phyloP scores from a whole-genome alignment of 1,284 basidiomycete species.

The Microbotryum intermedium region DNA sequence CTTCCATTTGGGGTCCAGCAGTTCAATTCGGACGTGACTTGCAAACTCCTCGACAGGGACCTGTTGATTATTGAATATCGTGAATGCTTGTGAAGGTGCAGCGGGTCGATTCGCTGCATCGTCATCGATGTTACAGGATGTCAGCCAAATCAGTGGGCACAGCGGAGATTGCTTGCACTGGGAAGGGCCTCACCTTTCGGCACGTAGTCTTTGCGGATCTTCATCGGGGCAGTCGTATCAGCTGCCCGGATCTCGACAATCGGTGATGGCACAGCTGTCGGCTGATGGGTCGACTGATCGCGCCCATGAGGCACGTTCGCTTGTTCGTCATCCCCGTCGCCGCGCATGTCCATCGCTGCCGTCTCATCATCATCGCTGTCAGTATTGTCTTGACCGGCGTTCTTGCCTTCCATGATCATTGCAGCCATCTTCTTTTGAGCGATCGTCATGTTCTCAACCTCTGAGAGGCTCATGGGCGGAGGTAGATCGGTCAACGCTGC shows the following conservation, averaged over 20 bases:
- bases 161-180: too few relatives aligned
- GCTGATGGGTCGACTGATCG: constrained; percentile 56
- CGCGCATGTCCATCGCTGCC: constrained; percentile 55
- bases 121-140: neutral
- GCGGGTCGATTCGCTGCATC: constrained; percentile 7
- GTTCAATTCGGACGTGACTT: constrained; percentile 96
- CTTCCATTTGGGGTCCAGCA: constrained; percentile 96
- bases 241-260: constrained; percentile 28
- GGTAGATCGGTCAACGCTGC: constrained; percentile 70
- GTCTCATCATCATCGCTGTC: constrained; percentile 64
- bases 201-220: constrained; percentile 94
- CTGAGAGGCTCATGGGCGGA: constrained; percentile 85
- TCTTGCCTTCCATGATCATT: constrained; percentile 87
- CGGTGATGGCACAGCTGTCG: neutral
- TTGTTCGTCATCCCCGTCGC: constrained; percentile 66
- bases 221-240: constrained; percentile 57
- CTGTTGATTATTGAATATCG: constrained; percentile 56
- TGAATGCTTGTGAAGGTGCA: constrained; percentile 7
- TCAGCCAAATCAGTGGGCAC: neutral
- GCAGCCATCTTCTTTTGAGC: constrained; percentile 97
- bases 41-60: constrained; percentile 89
- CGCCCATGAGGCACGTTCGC: constrained; percentile 63
- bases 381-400: constrained; percentile 55
- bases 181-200: constrained; percentile 62
- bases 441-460: constrained; percentile 91